Evolutionary conservation across 805 yeast species (phyloP), one percentile per base, ranked within the genome.

Genomic region (Saccharomycopsis selenospora): DNA sequence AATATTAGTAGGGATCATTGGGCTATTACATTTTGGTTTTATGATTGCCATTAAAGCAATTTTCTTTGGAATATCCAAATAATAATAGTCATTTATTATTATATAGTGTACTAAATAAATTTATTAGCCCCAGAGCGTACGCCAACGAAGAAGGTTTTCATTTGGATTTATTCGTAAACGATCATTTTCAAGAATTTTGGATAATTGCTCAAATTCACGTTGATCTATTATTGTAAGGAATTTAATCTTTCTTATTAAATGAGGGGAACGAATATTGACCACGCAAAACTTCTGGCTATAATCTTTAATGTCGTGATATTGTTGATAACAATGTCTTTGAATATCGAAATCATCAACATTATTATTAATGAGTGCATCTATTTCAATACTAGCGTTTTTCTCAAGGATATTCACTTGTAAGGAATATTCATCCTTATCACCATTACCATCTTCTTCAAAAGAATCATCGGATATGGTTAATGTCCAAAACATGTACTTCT

Each of bases 11-110:
- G 70, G 65, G 1, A 57, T 68, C 0, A 64, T 82, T 47, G 65
- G 67, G 3, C 48, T 73, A 11, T 72, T 70, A 17, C 91, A 85
- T 63, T 36, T 72, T 6, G 75, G 72, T 1, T 76, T 82, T 56
- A 76, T 87, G 1, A 62, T 84, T 36, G 75, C 80, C 5, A 85
- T 85, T 43, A 82, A 83, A 63, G 68, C 81, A 10, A 65, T 77
- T 46, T 85, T 82, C 66, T 84, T 84, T 59, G 80, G 79, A 14
- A 33, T 33, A 14, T 7, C 38, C 38, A 27, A 7, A 27, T 27
- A 27, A 27, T n/a, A n/a, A n/a, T n/a, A n/a, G n/a, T n/a, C n/a
- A n/a, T n/a, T n/a, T n/a, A n/a, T n/a, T n/a, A n/a, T n/a, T n/a
- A n/a, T n/a, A n/a, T n/a, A n/a, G n/a, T n/a, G n/a, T n/a, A n/a